These are phyloP conservation scores for Lasiosphaeris hirsuta DNA, from an alignment of 495 filamentous ascomycete genomes.

Conservation along the genomic window DNA sequence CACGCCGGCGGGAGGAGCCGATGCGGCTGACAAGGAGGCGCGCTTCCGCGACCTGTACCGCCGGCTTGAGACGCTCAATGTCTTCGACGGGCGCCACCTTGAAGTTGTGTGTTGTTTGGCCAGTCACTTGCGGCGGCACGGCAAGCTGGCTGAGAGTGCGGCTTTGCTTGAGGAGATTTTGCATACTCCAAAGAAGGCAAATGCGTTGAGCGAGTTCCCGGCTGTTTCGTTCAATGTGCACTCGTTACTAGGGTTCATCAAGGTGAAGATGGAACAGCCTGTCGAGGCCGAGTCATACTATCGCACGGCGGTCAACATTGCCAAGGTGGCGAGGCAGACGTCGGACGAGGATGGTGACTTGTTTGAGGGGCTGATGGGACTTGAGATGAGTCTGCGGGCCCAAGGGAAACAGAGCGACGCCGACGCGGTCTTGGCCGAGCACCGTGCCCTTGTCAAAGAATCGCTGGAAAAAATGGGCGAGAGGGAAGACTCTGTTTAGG, in stretches of 20 bases:
- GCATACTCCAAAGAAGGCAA: neutral
- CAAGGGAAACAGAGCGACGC: neutral
- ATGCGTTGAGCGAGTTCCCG: neutral
- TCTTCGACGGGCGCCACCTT: neutral
- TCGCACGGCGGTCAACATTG: neutral
- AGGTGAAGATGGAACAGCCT: neutral
- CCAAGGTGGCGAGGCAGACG: neutral
- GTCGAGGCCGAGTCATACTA: neutral
- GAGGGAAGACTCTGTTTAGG: neutral
- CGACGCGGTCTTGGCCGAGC: neutral
- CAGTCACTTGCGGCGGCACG: neutral
- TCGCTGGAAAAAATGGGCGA: neutral
- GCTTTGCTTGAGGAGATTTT: neutral
- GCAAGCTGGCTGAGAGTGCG: neutral
- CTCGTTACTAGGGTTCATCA: neutral
- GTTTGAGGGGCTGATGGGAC: neutral
- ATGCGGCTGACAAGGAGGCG: neutral
- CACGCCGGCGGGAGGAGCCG: neutral
- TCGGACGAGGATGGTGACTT: neutral
- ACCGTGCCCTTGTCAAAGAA: neutral
- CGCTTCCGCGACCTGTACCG: neutral
- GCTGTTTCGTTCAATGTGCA: neutral
- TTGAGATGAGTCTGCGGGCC: neutral
- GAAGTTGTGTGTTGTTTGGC: slow-evolving; percentile 1
- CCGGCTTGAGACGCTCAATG: neutral